Evolutionary conservation across 805 yeast genomes (phyloP), one percentile per base, ranked within the genome.

Genomic region (Sungouiella thailandica): DNA sequence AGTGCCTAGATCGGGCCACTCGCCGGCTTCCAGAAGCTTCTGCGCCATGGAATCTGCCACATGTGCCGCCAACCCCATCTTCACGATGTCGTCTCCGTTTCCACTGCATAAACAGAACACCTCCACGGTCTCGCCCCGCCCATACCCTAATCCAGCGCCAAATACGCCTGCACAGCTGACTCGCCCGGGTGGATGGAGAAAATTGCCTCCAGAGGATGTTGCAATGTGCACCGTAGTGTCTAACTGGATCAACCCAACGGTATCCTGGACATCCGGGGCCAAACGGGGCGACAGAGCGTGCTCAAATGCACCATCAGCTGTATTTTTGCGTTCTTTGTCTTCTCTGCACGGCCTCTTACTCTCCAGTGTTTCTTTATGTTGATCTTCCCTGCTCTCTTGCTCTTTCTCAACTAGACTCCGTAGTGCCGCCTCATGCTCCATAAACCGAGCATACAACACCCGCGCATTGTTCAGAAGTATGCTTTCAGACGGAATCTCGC

Each of bases 161-260:
- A 62, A 46, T 1, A 73, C 40, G 0, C 72, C 77, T 8, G 80
- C 76, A 53, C 79, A 74, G 6, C 80, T 78, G 2, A 73, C 53
- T 32, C 81, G 41, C 0, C 78, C 76, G 0, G 69, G 67, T 2
- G 59, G 40, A 39, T 74, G 72, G 48, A 72, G 63, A 37, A 71
- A 57, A 34, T 71, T 69, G 0, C 81, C 81, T 2, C 81, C 81
- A 0, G 79, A 74, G 1, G 78, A 73, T 0, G 69, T 49, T 0
- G 67, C 71, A 20, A 45, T 41, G 17, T 22, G 50, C 6, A 49
- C 52, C 12, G 20, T 29, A 18, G 29, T 10, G 18, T 23, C 31
- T 19, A 41, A 26, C 2, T 63, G 49, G 4, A 63, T 46, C 2
- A 67, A 41, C 0, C 79, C 79, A 13, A 74, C 57, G 0, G 78